Evolutionary conservation across 1,284 basidiomycete genomes (phyloP).

Genomic region (Apiotrichum brassicae): DNA sequence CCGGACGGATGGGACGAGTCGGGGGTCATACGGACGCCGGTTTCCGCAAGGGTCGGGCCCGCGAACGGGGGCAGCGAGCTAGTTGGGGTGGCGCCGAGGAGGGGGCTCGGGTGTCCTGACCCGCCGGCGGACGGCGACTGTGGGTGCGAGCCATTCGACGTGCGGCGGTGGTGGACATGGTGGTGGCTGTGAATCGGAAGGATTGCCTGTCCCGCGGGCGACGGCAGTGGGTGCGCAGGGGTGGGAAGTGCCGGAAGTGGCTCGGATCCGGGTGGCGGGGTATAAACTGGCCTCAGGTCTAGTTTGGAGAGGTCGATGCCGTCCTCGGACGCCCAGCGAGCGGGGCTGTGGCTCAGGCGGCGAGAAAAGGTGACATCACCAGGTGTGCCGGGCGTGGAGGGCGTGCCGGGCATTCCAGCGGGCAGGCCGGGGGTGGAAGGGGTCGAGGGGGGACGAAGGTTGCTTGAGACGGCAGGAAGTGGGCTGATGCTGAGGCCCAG

Average conservation of each 20-base stretch:
- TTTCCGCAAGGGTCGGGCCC: slow-evolving; percentile 38
- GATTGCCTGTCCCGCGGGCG: slow-evolving; percentile 10
- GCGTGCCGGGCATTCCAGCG: neutral
- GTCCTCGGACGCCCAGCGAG: neutral
- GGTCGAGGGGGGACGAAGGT: neutral
- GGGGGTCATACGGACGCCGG: slow-evolving; percentile 17
- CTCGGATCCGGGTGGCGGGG: slow-evolving; percentile 20
- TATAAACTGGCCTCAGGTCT: slow-evolving; percentile 17
- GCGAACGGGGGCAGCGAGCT: slow-evolving; percentile 21
- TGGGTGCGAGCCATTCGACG: neutral
- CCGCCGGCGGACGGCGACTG: neutral
- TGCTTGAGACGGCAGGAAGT: neutral
- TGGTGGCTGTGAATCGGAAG: neutral
- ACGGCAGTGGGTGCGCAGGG: slow-evolving; percentile 1
- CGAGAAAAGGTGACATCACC: neutral
- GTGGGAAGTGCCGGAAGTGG: slow-evolving; percentile 3
- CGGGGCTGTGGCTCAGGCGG: too few species aligned
- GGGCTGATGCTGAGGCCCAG: too few species aligned
- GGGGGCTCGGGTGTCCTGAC: neutral
- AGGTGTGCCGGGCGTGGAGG: neutral
- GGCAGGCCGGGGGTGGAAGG: slow-evolving; percentile 19
- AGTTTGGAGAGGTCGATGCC: slow-evolving; percentile 32
- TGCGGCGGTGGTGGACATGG: neutral
- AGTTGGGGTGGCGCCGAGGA: neutral
- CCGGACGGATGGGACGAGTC: slow-evolving; percentile 18